Evolutionary conservation across 345 rosid genomes (phyloP).

Genomic region (Eucalyptus sideroxylon): DNA sequence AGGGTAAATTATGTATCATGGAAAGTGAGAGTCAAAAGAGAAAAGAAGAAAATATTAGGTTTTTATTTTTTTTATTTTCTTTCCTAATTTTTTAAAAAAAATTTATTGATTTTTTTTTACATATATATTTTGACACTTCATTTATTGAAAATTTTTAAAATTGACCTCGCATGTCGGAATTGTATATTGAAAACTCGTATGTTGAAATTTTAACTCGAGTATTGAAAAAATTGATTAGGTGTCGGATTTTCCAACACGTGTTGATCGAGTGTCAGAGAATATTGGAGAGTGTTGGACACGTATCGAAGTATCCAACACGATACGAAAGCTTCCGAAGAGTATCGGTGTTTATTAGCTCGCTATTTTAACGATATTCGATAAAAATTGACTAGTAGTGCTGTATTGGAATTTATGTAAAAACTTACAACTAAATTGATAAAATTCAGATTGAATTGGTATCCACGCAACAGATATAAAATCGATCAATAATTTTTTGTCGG

Average conservation of each 20-base stretch:
- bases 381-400: not conserved
- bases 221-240: fast-evolving
- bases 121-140: too few relatives aligned
- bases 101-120: too few relatives aligned
- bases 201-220: fast-evolving
- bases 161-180: too few relatives aligned
- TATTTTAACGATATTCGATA: not conserved
- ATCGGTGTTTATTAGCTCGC: fast-evolving
- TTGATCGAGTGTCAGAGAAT: fast-evolving
- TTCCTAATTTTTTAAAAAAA: too few relatives aligned
- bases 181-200: fast-evolving
- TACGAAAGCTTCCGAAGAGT: fast-evolving
- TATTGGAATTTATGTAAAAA: not conserved
- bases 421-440: not conserved
- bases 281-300: fast-evolving
- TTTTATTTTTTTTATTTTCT: too few relatives aligned
- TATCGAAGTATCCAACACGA: too few relatives aligned
- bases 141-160: too few relatives aligned
- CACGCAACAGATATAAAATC: not conserved
- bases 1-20: too few relatives aligned
- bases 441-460: not conserved
- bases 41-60: too few relatives aligned
- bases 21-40: too few relatives aligned
- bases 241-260: fast-evolving
- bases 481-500: not conserved